These are phyloP conservation scores for Microthyrium microscopicum DNA, from an alignment of 2,329 filamentous ascomycete genomes.

Conservation along the genomic window DNA sequence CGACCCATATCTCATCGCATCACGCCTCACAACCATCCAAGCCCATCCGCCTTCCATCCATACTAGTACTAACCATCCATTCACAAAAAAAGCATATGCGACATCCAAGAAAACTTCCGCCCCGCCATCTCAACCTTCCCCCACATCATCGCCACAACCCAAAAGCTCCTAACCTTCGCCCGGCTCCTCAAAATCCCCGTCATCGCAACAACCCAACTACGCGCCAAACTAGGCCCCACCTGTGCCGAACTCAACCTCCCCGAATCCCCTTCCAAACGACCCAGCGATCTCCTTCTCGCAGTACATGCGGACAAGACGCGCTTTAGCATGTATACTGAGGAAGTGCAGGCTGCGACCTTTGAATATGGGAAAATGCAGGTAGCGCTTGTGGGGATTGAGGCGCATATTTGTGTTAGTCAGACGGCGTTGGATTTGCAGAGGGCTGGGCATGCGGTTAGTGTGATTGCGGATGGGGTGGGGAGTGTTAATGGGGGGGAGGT, in stretches of 20 bases:
- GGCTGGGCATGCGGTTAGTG: constrained; percentile 64
- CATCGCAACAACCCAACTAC: constrained; percentile 74
- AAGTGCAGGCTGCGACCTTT: constrained; percentile 33
- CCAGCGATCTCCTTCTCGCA: constrained; percentile 34
- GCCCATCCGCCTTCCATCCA: not conserved
- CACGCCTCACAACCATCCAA: not conserved
- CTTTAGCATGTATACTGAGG: constrained; percentile 74
- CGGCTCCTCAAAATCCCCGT: constrained; percentile 57
- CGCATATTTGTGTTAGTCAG: constrained; percentile 88
- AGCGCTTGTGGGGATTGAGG: constrained; percentile 79
- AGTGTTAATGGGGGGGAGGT: constrained; percentile 76
- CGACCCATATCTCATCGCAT: not conserved
- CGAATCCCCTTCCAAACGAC: no score
- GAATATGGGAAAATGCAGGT: constrained; percentile 34
- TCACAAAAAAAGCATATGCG: constrained; percentile 53
- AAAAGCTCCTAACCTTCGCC: constrained; percentile 30
- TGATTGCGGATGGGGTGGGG: constrained; percentile 78
- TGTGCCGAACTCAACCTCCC: constrained; percentile 51
- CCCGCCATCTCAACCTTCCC: constrained; percentile 69
- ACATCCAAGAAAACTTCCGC: constrained; percentile 88
- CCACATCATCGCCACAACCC: constrained; percentile 43
- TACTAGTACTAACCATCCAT: not conserved
- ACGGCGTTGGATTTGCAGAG: constrained; percentile 67
- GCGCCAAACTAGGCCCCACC: constrained; percentile 60
- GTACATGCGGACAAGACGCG: constrained; percentile 66